Conservation (phyloP, 352 stramenopile genomes). For the Pythium dissimile region DNA sequence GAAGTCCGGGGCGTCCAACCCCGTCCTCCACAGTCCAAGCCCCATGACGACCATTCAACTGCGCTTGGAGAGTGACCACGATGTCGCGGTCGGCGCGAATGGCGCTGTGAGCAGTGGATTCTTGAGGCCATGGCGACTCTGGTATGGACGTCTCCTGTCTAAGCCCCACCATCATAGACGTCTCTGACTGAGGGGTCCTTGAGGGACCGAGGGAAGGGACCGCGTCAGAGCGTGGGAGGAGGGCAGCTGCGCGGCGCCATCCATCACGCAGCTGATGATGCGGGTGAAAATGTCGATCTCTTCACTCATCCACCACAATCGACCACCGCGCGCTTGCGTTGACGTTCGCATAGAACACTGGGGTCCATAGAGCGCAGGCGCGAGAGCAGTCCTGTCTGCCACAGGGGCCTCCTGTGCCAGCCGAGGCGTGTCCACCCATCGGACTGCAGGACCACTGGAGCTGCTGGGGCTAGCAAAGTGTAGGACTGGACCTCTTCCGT, state of each 20-base stretch:
- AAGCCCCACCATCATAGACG: too few species aligned
- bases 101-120: neutral
- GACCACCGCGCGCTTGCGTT: too few species aligned
- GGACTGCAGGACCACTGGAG: conserved; percentile 15
- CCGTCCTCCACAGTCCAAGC: conserved; percentile 12
- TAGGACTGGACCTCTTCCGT: neutral
- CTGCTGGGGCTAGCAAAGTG: neutral
- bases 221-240: too few species aligned
- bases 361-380: too few species aligned
- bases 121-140: neutral
- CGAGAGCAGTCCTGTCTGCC: neutral
- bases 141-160: too few species aligned
- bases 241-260: neutral
- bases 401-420: too few species aligned
- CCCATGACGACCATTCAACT: conserved; percentile 1
- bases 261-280: neutral
- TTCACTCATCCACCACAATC: too few species aligned
- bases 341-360: too few species aligned
- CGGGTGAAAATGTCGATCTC: neutral
- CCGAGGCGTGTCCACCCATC: conserved; percentile 9
- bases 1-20: conserved; percentile 14
- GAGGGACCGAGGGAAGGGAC: too few species aligned
- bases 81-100: conserved; percentile 7
- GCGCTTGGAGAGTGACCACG: neutral
- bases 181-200: too few species aligned